Conservation (phyloP, 148 eudicot genomes). For the Pharnaceum exiguum region DNA sequence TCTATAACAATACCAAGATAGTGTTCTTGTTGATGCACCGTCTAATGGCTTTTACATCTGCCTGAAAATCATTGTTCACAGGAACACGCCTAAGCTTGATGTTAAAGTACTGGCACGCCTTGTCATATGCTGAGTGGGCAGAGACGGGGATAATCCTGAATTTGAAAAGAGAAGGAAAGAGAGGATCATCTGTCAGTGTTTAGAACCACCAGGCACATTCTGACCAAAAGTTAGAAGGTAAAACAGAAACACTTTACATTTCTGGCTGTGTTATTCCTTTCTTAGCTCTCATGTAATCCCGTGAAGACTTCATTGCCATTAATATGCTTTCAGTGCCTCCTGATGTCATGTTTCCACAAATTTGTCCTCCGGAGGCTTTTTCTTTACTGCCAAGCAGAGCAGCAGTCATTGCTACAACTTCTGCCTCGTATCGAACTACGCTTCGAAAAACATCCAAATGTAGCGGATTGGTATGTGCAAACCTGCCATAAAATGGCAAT, state of each 20-base stretch:
- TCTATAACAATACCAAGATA: conserved; percentile 48
- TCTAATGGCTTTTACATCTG: conserved; percentile 75
- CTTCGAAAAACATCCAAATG: conserved; percentile 94
- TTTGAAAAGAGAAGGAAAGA: conserved; percentile 16
- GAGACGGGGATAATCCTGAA: conserved; percentile 89
- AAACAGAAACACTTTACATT: conserved; percentile 38
- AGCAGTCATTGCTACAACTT: conserved; percentile 98
- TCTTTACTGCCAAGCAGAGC: conserved; percentile 81
- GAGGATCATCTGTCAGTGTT: conserved; percentile 5
- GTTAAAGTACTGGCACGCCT: conserved; percentile 93
- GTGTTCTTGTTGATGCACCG: conserved; percentile 74
- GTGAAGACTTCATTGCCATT: conserved; percentile 86
- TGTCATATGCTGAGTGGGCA: conserved; percentile 99
- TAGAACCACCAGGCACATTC: neutral
- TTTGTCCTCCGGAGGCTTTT: conserved; percentile 78
- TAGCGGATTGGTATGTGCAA: conserved; percentile 97
- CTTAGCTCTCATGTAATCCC: conserved; percentile 86
- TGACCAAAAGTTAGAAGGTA: neutral
- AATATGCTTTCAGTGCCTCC: conserved; percentile 98
- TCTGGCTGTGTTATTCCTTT: conserved; percentile 78
- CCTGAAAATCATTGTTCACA: conserved; percentile 65
- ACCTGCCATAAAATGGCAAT: conserved; percentile 42
- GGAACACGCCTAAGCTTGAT: conserved; percentile 92
- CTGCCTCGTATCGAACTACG: conserved; percentile 73
- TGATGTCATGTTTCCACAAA: conserved; percentile 99